Evolutionary conservation across 1,139 yeast genomes (phyloP).

Genomic region (Saccharomyces uvarum): DNA sequence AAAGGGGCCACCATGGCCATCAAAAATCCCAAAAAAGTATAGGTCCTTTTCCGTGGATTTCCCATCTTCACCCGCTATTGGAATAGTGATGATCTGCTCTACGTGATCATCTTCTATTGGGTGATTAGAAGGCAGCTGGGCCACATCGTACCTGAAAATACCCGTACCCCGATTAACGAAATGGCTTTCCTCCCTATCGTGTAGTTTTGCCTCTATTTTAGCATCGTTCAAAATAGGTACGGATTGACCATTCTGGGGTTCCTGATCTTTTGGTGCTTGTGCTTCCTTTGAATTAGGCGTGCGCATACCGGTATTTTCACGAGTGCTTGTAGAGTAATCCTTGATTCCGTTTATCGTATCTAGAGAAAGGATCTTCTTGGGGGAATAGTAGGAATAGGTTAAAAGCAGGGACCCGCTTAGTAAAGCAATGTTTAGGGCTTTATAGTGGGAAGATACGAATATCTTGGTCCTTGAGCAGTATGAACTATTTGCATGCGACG

Average conservation of each 20-base stretch:
- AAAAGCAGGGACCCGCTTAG: conserved; percentile 17
- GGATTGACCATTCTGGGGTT: neutral
- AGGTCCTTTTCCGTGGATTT: conserved; percentile 56
- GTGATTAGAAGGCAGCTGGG: conserved; percentile 83
- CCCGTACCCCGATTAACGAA: conserved; percentile 79
- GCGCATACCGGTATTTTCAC: neutral
- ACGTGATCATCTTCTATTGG: conserved; percentile 94
- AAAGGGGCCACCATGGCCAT: conserved; percentile 97
- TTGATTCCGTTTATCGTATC: conserved; percentile 19
- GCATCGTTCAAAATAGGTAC: conserved; percentile 49
- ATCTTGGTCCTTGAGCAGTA: conserved; percentile 3
- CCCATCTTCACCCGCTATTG: conserved; percentile 37
- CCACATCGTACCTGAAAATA: conserved; percentile 82
- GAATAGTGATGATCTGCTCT: conserved; percentile 79
- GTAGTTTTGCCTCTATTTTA: conserved; percentile 62
- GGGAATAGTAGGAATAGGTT: conserved; percentile 18
- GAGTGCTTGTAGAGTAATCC: conserved; percentile 13
- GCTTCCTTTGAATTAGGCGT: neutral
- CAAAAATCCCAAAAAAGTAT: conserved; percentile 93
- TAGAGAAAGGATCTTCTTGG: conserved; percentile 13
- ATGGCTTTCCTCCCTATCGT: conserved; percentile 75
- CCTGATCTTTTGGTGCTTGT: neutral
- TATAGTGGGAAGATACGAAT: conserved; percentile 6
- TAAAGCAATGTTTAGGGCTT: conserved; percentile 15
- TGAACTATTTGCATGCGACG: neutral